phyloP scores from a whole-genome alignment of 2,329 filamentous ascomycete species.

The Bipolaris cookei region DNA sequence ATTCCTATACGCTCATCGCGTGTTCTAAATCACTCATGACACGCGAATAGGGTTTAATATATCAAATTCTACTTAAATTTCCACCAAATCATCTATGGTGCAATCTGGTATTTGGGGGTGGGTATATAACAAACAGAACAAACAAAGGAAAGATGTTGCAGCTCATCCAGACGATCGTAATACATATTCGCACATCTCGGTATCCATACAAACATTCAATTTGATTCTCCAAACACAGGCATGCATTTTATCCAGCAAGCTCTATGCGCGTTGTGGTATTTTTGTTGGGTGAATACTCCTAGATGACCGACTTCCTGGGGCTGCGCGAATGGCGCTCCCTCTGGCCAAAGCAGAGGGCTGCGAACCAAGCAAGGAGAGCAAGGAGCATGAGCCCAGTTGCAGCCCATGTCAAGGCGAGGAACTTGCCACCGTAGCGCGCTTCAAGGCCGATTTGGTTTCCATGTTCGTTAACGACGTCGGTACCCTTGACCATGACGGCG shows the following conservation, averaged over 20 bases:
- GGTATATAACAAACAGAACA: slow-evolving; percentile 4
- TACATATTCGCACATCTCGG: neutral
- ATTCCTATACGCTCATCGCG: too few species aligned
- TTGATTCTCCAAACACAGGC: neutral
- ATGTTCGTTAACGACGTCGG: slow-evolving; percentile 60
- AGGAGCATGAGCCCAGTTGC: slow-evolving; percentile 57
- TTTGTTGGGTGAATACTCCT: neutral
- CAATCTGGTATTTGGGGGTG: neutral
- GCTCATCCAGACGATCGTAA: neutral
- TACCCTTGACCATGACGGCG: slow-evolving; percentile 63
- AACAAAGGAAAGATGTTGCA: neutral
- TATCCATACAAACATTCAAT: neutral
- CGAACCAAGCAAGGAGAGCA: slow-evolving; percentile 37
- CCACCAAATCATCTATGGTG: neutral
- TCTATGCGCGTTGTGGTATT: neutral
- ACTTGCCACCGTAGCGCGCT: slow-evolving; percentile 60
- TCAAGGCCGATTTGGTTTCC: slow-evolving; percentile 58
- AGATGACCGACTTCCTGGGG: neutral
- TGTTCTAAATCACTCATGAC: too few species aligned
- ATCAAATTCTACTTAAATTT: neutral
- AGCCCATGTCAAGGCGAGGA: slow-evolving; percentile 66
- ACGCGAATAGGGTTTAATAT: too few species aligned
- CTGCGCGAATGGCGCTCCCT: slow-evolving; percentile 1
- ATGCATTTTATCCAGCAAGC: too few species aligned
- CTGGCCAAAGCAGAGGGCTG: slow-evolving; percentile 40